Conservation (phyloP, 768 basidiomycete species). For the Leucosporidium scottii region DNA sequence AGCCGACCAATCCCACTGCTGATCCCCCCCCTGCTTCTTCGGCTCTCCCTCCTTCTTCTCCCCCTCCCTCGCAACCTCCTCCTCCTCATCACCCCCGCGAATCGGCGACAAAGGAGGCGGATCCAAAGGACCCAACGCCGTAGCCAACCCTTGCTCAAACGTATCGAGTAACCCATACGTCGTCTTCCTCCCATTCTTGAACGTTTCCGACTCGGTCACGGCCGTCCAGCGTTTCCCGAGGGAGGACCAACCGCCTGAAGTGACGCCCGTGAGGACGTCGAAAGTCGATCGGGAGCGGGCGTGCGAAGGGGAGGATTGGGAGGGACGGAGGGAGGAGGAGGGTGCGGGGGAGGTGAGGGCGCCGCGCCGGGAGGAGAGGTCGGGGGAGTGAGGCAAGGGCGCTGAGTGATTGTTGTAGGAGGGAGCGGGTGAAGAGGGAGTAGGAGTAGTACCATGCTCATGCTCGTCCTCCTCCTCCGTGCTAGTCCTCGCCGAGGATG, state of each 20-base stretch:
- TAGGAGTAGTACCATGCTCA: neutral
- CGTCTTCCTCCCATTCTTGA: slow-evolving; percentile 10
- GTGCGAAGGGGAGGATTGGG: slow-evolving; percentile 2
- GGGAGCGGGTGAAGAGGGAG: neutral
- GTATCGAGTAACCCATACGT: slow-evolving; percentile 25
- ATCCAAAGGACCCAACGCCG: slow-evolving; percentile 27
- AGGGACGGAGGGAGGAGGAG: neutral
- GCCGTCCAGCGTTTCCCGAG: slow-evolving; percentile 10
- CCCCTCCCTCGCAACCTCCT: no score
- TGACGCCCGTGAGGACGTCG: slow-evolving; percentile 2
- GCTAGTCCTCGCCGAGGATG: neutral
- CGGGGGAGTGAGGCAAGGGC: neutral
- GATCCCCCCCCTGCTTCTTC: neutral
- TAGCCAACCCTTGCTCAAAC: slow-evolving; percentile 24
- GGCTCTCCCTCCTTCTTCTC: no score
- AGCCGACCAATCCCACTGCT: slow-evolving; percentile 23
- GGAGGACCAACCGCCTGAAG: slow-evolving; percentile 8
- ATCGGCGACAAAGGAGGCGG: neutral
- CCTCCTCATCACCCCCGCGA: no score
- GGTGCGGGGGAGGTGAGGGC: neutral
- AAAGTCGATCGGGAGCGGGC: slow-evolving; percentile 16
- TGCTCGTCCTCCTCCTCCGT: neutral
- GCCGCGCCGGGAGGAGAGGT: neutral
- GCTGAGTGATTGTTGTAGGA: neutral
- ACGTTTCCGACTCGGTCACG: slow-evolving; percentile 14